A percentile compares a stretch with the other conserved stretches of the same genome.
Evolutionary conservation across 2,329 filamentous ascomycete species (phyloP).

Genomic region (Boeremia lycopersici): DNA sequence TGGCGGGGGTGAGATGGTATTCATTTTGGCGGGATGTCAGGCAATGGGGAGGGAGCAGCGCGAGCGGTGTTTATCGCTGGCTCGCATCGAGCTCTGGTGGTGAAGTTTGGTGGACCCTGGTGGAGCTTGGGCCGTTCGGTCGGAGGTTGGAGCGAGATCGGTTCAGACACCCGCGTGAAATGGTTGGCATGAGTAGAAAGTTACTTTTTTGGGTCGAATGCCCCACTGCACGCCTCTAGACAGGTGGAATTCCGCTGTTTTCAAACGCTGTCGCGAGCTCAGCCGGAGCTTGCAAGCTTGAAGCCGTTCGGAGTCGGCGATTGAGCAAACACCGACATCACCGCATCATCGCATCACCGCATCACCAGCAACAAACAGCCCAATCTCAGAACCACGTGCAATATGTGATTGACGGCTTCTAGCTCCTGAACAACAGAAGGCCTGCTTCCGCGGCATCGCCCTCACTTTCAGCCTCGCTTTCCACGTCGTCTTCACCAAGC

Average conservation of each 20-base stretch:
- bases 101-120: slow-evolving; percentile 9
- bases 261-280: too few relatives aligned
- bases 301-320: slow-evolving; percentile 6
- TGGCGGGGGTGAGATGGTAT: slow-evolving; percentile 44
- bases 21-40: slow-evolving; percentile 28
- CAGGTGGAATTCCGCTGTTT: too few relatives aligned
- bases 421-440: slow-evolving; percentile 49
- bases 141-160: not conserved
- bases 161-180: not conserved
- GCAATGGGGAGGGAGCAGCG: not conserved
- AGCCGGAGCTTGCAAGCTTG: not conserved
- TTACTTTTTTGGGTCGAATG: too few relatives aligned
- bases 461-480: slow-evolving; percentile 44
- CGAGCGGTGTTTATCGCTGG: not conserved
- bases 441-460: slow-evolving; percentile 46
- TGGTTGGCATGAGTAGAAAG: not conserved
- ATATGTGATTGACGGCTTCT: not conserved
- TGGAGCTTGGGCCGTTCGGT: slow-evolving; percentile 20
- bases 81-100: slow-evolving; percentile 8
- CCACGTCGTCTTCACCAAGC: slow-evolving; percentile 51
- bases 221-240: too few relatives aligned
- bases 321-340: slow-evolving; percentile 5
- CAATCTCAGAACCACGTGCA: not conserved
- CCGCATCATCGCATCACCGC: too few relatives aligned
- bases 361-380: too few relatives aligned